These are phyloP conservation scores for Zygosaccharomyces pseudobailii DNA, from an alignment of 1,139 yeast genomes.

Conservation along the genomic window DNA sequence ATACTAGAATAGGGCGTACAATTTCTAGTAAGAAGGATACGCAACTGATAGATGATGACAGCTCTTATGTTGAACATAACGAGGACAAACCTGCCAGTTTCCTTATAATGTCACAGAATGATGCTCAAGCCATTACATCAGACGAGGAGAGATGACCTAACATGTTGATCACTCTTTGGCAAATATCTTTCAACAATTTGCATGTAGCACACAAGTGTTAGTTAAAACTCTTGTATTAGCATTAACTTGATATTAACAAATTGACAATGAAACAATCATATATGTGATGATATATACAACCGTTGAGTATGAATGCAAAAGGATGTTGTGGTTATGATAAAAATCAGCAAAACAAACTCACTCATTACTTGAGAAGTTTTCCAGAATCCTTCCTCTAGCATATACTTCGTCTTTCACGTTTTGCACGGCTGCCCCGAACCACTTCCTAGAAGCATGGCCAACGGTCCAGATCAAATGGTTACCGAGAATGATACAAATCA, in stretches of 20 bases:
- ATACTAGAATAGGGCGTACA: neutral
- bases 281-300: conserved; percentile 1
- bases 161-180: no score
- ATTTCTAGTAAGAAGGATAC: neutral
- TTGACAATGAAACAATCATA: conserved; percentile 2
- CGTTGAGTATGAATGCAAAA: conserved; percentile 1
- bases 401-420: conserved; percentile 58
- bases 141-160: neutral
- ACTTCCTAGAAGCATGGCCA: conserved; percentile 7
- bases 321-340: neutral
- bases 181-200: neutral
- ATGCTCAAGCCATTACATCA: conserved; percentile 1
- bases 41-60: neutral
- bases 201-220: neutral
- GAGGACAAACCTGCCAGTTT: neutral
- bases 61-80: neutral
- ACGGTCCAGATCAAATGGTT: conserved; percentile 6
- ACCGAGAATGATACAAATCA: conserved; percentile 9
- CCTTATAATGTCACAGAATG: neutral
- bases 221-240: neutral
- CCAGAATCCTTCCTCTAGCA: conserved; percentile 57
- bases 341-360: neutral
- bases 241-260: neutral
- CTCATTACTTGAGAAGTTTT: conserved; percentile 43
- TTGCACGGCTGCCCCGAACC: conserved; percentile 25